Evolutionary conservation across 1,284 basidiomycete species (phyloP), one percentile per base, ranked within the genome.

Genomic region (Papiliotrema laurentii): DNA sequence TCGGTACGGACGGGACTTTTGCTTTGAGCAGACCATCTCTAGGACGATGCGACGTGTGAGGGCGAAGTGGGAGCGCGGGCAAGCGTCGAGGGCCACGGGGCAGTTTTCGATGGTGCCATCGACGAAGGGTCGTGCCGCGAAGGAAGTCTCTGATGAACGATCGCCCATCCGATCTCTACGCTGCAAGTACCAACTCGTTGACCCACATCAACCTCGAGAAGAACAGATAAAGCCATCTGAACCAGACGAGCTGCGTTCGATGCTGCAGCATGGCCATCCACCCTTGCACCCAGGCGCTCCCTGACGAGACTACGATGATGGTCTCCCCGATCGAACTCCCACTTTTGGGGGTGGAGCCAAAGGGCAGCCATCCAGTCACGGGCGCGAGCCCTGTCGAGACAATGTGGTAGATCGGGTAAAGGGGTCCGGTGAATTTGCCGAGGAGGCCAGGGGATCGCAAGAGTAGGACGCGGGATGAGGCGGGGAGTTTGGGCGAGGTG

Each of bases 131-230:
- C n/a, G n/a, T n/a, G n/a, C n/a, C n/a, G n/a, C n/a, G n/a, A n/a
- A n/a, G n/a, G n/a, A n/a, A n/a, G n/a, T n/a, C n/a, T n/a, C n/a
- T n/a, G n/a, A n/a, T n/a, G n/a, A n/a, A n/a, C n/a, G n/a, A n/a
- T n/a, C n/a, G n/a, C n/a, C n/a, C n/a, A n/a, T n/a, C n/a, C n/a
- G n/a, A n/a, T n/a, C n/a, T n/a, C n/a, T n/a, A 45, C 14, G 27
- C 36, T 13, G 58, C 49, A 38, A 65, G 55, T 18, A 79, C 74
- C 78, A 89, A 85, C 56, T 88, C 83, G 57, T 93, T 92, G 39
- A 88, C 82, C 90, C 90, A 96, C 85, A 96, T 86, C 64, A 94
- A 91, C 54, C 86, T 78, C 27, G 89, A 92, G 62, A 86, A 86
- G n/a, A 72, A 56, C 28, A 94, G 78, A 63, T 93, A 91, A 43